Evolutionary conservation across 2,329 filamentous ascomycete genomes (phyloP), one percentile per base, ranked within the genome.

Genomic region (Kalmusia sp.): DNA sequence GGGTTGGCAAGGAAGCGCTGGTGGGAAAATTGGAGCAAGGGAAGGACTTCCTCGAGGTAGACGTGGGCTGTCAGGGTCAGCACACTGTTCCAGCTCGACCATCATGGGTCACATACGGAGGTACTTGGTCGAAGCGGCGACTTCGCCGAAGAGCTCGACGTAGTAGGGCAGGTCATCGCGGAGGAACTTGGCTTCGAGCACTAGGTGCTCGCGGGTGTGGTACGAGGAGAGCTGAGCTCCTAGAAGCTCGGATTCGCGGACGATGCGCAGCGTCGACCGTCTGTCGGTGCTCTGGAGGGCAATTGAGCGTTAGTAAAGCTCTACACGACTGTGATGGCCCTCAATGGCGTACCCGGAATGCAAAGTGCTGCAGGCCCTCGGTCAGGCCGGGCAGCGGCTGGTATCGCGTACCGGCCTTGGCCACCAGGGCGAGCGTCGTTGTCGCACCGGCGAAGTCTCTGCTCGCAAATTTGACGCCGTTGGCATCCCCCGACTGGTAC

Each of bases 151-250:
- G 63, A 99, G 84, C 83, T 99, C 95, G 71, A 92, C 87, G 77
- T 96, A 99, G 86, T 98, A 99, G 65, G 95, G 95, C 64, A 99
- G 87, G 76, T 99, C 93, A 75, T 95, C 88, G 75, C 92, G 88
- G 64, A 99, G 87, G 84, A 99, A 99, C 82, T 90, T 96, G 75
- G 95, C 91, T 78, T 93, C 88, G 71, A 99, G 81, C 55, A 99
- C 87, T 60, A 99, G 81, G 74, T 92, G 92, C 83, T 99, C 95
- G 73, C 93, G 90, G 68, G 92, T 93, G 81, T 97, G 92, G 78
- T 90, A 91, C 63, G 93, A 84, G 67, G 82, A 84, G 80, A 98
- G 87, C 85, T 93, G 88, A 70, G 92, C 92, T 75, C 96, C 95
- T 62, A 99, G 87, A 58, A 99, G 89, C 81, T 99, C 95, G 70